Percentiles rank a stretch among this genome's conserved stretches.
These are phyloP conservation scores for Fagopyrum homotropicum DNA, from an alignment of 148 eudicot genomes.

Conservation along the genomic window DNA sequence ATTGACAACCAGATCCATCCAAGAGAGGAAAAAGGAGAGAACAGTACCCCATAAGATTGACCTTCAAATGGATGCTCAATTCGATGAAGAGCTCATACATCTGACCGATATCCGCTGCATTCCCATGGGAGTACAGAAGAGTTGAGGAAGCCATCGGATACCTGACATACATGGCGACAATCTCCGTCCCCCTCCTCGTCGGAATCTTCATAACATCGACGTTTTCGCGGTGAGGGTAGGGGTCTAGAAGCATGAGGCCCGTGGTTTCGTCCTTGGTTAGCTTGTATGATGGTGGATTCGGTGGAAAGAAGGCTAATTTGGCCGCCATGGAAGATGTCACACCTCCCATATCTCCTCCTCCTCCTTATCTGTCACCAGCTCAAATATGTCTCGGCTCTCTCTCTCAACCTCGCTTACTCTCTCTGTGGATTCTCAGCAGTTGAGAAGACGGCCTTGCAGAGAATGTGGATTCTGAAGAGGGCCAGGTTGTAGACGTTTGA, in stretches of 20 bases:
- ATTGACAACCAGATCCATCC: not conserved
- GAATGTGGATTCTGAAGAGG: constrained; percentile 16
- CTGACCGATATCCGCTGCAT: constrained; percentile 98
- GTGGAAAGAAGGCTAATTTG: constrained; percentile 91
- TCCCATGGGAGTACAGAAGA: constrained; percentile 88
- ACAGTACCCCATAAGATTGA: constrained; percentile 77
- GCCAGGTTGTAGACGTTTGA: constrained; percentile 10
- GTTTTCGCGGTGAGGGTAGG: constrained; percentile 82
- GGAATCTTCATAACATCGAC: constrained; percentile 73
- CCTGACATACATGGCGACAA: constrained; percentile 73
- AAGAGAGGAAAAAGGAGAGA: not conserved
- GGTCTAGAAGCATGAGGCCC: constrained; percentile 50
- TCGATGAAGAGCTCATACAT: constrained; percentile 94
- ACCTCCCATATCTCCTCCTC: constrained; percentile 61
- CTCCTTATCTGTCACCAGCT: constrained; percentile 4
- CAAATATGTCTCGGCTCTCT: not conserved
- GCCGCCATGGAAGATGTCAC: constrained; percentile 98
- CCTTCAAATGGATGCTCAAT: constrained; percentile 74
- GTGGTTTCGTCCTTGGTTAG: constrained; percentile 48
- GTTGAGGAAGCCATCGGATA: constrained; percentile 84
- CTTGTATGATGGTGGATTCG: constrained; percentile 76
- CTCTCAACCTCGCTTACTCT: not conserved
- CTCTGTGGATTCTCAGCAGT: not conserved
- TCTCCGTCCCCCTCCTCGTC: constrained; percentile 62
- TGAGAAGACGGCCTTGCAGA: not conserved